phyloP scores from a whole-genome alignment of 768 basidiomycete species.

The Gloeophyllum trabeum region DNA sequence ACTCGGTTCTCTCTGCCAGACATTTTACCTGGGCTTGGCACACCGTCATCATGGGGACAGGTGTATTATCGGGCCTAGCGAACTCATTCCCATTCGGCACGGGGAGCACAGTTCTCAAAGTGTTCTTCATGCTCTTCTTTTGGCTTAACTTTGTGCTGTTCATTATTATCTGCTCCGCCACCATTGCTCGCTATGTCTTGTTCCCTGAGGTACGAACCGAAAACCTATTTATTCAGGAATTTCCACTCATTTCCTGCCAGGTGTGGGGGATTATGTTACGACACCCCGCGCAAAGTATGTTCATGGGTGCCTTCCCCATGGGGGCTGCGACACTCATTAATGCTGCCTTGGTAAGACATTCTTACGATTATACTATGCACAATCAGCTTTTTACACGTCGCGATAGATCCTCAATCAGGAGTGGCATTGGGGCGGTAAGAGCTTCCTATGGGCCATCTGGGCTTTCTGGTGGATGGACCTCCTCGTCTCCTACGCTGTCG shows the following conservation, averaged over 20 bases:
- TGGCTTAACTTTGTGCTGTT: slow-evolving; percentile 30
- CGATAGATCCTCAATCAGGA: slow-evolving; percentile 24
- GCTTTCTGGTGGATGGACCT: slow-evolving; percentile 42
- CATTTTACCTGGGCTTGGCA: slow-evolving; percentile 38
- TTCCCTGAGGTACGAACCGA: slow-evolving; percentile 16
- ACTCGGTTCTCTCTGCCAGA: slow-evolving; percentile 11
- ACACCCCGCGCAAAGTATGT: slow-evolving; percentile 32
- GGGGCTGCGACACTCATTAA: slow-evolving; percentile 32
- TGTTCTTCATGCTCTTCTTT: slow-evolving; percentile 25
- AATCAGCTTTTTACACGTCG: neutral
- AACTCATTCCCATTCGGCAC: slow-evolving; percentile 32
- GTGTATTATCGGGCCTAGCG: slow-evolving; percentile 26
- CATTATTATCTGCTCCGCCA: slow-evolving; percentile 16
- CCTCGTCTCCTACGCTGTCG: slow-evolving; percentile 26
- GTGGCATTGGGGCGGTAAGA: slow-evolving; percentile 21
- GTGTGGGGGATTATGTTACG: slow-evolving; percentile 18
- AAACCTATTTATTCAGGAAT: neutral
- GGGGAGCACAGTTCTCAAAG: slow-evolving; percentile 19
- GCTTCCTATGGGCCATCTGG: slow-evolving; percentile 30
- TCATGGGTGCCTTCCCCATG: slow-evolving; percentile 33
- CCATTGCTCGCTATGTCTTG: slow-evolving; percentile 21
- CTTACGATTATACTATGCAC: neutral
- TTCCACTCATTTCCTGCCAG: neutral
- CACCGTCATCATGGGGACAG: slow-evolving; percentile 37
- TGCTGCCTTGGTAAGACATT: slow-evolving; percentile 20